Conservation (phyloP, 108 stramenopile species). For the Pseudonitzschia multiseries region DNA sequence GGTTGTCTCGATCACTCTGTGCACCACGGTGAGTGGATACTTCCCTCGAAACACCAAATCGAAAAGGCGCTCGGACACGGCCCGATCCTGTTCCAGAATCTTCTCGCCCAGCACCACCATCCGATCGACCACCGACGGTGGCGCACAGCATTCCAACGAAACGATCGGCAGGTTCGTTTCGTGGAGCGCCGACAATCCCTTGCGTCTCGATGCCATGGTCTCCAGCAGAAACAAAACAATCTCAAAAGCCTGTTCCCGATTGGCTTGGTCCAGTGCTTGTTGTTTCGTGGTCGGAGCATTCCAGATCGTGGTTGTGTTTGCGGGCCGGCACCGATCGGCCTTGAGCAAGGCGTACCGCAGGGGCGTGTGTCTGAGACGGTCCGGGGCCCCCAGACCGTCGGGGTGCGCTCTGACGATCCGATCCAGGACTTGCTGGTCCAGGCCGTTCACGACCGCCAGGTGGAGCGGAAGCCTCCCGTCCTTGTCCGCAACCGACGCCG, state of each 20-base stretch:
- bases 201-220: slow-evolving; percentile 14
- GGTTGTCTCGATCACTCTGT: slow-evolving; percentile 21
- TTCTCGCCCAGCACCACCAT: slow-evolving; percentile 8
- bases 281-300: slow-evolving; percentile 2
- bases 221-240: slow-evolving; percentile 25
- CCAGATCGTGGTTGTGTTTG: slow-evolving; percentile 5
- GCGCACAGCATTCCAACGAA: slow-evolving; percentile 10
- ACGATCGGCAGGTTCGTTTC: slow-evolving; percentile 10
- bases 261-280: slow-evolving; percentile 9
- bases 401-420: slow-evolving; percentile 31
- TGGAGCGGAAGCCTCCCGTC: slow-evolving; percentile 33
- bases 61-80: slow-evolving; percentile 10
- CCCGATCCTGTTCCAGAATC: slow-evolving; percentile 14
- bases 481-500: slow-evolving; percentile 15
- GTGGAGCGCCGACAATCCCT: slow-evolving; percentile 9
- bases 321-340: slow-evolving; percentile 21
- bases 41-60: slow-evolving; percentile 7
- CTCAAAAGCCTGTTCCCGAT: slow-evolving; percentile 11
- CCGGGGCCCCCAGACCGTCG: not conserved
- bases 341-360: slow-evolving; percentile 23
- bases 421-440: slow-evolving; percentile 19
- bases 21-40: slow-evolving; percentile 21
- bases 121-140: slow-evolving; percentile 17
- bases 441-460: slow-evolving; percentile 13
- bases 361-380: slow-evolving; percentile 21